Evolutionary conservation across 257 asterid genomes (phyloP), one percentile per base, ranked within the genome.

Genomic region (Oldenlandia corymbosa): DNA sequence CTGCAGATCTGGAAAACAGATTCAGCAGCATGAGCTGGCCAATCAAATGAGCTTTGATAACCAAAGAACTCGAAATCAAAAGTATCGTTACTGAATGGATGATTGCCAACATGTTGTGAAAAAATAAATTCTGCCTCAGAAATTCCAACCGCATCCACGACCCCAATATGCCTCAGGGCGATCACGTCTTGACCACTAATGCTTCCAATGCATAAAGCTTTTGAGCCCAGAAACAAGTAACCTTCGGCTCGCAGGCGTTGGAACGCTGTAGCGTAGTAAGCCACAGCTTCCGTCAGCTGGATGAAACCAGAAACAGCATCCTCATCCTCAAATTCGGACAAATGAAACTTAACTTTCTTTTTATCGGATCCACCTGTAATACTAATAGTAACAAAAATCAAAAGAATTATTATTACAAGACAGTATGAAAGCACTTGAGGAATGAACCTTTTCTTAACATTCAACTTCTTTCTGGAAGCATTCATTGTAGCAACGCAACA

Each of bases 61-160:
- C 72, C 66, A 5, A 53, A 41, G 48, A 58, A 68, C 58, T 43
- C 66, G 20, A 68, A 68, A 58, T 68, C 66, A 11, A 68, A 58
- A 7, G 42, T 31, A 3, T 68, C 23, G 18, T 68, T 53, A 13
- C n/a, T 21, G 10, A 68, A 66, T 5, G 57, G 64, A n/a, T 53
- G 56, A 9, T n/a, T 21, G 11, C 42, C 4, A n/a, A 27, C 45
- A 5, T 66, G 47, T 5, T 58, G 57, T 8, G 21, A 41, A 11
- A 28, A 37, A 31, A 27, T 53, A n/a, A 34, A 32, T 24, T 65
- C 50, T 28, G 30, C 34, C 52, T 58, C 37, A 14, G 34, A 59
- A 48, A 68, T 26, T 28, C 59, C 59, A 58, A 57, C 9, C 9
- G 58, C 46, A 68, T 68, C 42, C 10, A 11, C 2, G 2, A 47